Evolutionary conservation across 2,329 filamentous ascomycete genomes (phyloP).

Genomic region (Pseudogymnoascus sp.): DNA sequence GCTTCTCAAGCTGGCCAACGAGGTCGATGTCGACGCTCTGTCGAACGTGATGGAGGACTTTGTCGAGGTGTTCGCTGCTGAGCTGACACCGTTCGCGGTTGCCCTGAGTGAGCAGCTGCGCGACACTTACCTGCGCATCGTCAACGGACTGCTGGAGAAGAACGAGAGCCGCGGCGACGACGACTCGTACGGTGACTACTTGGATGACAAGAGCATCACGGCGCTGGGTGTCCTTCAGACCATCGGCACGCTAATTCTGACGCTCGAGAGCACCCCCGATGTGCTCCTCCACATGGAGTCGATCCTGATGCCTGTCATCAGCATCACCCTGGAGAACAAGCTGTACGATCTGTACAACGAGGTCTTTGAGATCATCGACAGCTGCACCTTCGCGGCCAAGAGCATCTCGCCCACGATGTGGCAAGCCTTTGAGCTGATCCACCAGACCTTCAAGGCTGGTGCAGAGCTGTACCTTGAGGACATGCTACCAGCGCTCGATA

Average conservation of each 20-base stretch:
- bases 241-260: slow-evolving; percentile 93
- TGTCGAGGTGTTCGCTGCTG: slow-evolving; percentile 95
- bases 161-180: slow-evolving; percentile 68
- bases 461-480: slow-evolving; percentile 97
- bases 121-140: slow-evolving; percentile 91
- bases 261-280: slow-evolving; percentile 92
- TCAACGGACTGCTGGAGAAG: slow-evolving; percentile 83
- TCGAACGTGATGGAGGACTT: slow-evolving; percentile 99
- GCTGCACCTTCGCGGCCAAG: slow-evolving; percentile 97
- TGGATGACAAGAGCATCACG: slow-evolving; percentile 98
- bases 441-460: slow-evolving; percentile 93
- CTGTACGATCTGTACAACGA: slow-evolving; percentile 97
- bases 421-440: slow-evolving; percentile 94
- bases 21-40: slow-evolving; percentile 93
- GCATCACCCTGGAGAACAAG: slow-evolving; percentile 94
- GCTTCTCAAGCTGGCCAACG: slow-evolving; percentile 90
- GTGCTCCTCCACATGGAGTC: slow-evolving; percentile 91
- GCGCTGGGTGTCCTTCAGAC: slow-evolving; percentile 94
- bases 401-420: slow-evolving; percentile 95
- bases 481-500: slow-evolving; percentile 96
- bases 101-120: slow-evolving; percentile 91
- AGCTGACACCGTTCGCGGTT: slow-evolving; percentile 93
- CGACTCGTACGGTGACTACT: slow-evolving; percentile 76
- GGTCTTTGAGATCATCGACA: slow-evolving; percentile 97
- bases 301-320: slow-evolving; percentile 94